These are phyloP conservation scores for Neonectria neomacrospora DNA, from an alignment of 2,329 filamentous ascomycete species.

Conservation along the genomic window DNA sequence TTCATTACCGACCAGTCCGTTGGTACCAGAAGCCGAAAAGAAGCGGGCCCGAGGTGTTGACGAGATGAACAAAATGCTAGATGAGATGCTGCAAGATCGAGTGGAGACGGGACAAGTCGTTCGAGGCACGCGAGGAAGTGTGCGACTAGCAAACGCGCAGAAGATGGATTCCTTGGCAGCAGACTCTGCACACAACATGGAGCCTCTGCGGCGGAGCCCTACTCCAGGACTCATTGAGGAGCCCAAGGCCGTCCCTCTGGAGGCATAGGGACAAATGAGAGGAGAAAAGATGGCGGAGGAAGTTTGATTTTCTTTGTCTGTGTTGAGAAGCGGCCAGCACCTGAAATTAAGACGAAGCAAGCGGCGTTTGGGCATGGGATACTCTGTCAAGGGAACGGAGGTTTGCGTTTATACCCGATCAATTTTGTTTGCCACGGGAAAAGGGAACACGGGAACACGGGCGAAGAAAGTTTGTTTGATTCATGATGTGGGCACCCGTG, in stretches of 20 bases:
- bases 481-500: conserved; percentile 32
- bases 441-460: conserved; percentile 29
- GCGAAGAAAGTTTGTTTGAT: conserved; percentile 29
- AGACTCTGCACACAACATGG: conserved; percentile 51
- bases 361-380: conserved; percentile 32
- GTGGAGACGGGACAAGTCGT: conserved; percentile 80
- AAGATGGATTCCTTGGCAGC: conserved; percentile 51
- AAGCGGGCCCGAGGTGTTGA: conserved; percentile 78
- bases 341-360: conserved; percentile 23
- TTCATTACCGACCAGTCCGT: conserved; percentile 29
- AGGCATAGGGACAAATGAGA: conserved; percentile 29
- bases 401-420: conserved; percentile 49
- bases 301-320: conserved; percentile 6
- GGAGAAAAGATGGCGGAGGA: not conserved
- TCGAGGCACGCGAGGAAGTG: conserved; percentile 73
- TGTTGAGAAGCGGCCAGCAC: conserved; percentile 22
- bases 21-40: conserved; percentile 48
- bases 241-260: conserved; percentile 36
- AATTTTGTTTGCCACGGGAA: conserved; percentile 43
- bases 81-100: conserved; percentile 94
- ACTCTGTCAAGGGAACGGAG: conserved; percentile 30
- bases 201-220: conserved; percentile 54
- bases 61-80: conserved; percentile 91
- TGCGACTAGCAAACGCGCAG: conserved; percentile 65
- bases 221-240: conserved; percentile 41